Evolutionary conservation across 73 alveolate species (phyloP).

Genomic region (Stentor coeruleus): DNA sequence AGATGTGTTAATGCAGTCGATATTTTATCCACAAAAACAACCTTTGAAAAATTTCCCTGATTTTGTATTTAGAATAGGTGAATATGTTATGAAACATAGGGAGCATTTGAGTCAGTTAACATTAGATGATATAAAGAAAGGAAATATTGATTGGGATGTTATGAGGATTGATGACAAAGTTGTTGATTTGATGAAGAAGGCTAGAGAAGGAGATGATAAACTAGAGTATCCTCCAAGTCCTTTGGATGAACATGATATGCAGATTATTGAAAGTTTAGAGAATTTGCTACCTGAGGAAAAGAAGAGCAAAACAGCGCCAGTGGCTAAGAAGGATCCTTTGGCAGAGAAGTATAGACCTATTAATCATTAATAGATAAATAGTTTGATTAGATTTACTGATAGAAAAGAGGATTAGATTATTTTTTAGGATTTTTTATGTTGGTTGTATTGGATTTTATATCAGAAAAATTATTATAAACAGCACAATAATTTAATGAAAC

Average conservation of each 20-base stretch:
- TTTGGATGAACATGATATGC: not conserved
- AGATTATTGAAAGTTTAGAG: not conserved
- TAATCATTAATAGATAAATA: too few relatives aligned
- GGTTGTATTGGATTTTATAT: too few relatives aligned
- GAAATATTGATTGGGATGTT: slow-evolving; percentile 21
- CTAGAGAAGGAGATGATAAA: not conserved
- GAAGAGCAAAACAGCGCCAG: slow-evolving; percentile 4
- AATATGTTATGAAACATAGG: slow-evolving; percentile 23
- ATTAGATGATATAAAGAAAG: not conserved
- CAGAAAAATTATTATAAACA: too few relatives aligned
- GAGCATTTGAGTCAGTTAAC: not conserved
- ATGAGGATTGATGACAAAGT: not conserved
- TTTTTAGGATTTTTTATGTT: too few relatives aligned
- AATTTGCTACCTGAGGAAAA: not conserved
- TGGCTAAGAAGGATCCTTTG: not conserved
- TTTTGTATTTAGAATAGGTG: slow-evolving; percentile 19
- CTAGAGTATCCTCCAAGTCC: not conserved
- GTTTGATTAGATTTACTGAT: too few relatives aligned
- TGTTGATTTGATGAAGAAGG: not conserved
- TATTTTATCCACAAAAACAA: not conserved
- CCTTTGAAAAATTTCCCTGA: not conserved
- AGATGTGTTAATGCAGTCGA: slow-evolving; percentile 20
- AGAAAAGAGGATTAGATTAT: too few relatives aligned
- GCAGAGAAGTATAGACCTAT: slow-evolving; percentile 11
- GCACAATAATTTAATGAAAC: too few relatives aligned